These are phyloP conservation scores for Dianthus caryophyllus DNA, from an alignment of 148 eudicot species.

Conservation along the genomic window DNA sequence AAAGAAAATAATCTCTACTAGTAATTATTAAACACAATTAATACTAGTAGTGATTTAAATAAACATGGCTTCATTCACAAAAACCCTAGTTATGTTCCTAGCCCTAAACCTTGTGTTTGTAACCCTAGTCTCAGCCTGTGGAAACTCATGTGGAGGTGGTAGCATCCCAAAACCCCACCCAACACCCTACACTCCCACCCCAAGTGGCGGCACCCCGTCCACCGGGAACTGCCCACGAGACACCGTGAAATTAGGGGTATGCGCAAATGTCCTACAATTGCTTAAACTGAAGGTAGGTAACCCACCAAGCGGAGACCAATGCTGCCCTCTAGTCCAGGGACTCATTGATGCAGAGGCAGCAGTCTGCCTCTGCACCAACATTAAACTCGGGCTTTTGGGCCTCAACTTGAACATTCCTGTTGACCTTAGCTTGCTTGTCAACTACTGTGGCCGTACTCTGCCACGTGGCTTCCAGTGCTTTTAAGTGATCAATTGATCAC, in stretches of 20 bases:
- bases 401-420: slow-evolving; percentile 42
- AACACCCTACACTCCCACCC: slow-evolving; percentile 19
- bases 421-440: slow-evolving; percentile 45
- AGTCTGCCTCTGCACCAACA: slow-evolving; percentile 46
- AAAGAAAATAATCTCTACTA: not conserved
- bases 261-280: slow-evolving; percentile 38
- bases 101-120: slow-evolving; percentile 38
- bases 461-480: slow-evolving; percentile 39
- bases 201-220: slow-evolving; percentile 15
- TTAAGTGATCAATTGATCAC: not conserved
- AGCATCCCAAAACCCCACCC: slow-evolving; percentile 21
- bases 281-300: slow-evolving; percentile 32
- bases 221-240: slow-evolving; percentile 31
- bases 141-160: slow-evolving; percentile 24
- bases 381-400: slow-evolving; percentile 45
- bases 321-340: slow-evolving; percentile 43
- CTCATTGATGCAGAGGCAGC: slow-evolving; percentile 43
- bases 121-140: slow-evolving; percentile 32
- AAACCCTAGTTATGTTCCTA: slow-evolving; percentile 31
- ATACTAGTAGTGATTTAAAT: no score
- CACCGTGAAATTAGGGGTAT: slow-evolving; percentile 45
- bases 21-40: not conserved
- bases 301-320: slow-evolving; percentile 33
- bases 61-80: slow-evolving; percentile 30
- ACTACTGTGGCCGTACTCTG: slow-evolving; percentile 36